Percentiles rank a stretch among this genome's conserved stretches.
phyloP scores from a whole-genome alignment of 352 stramenopile species.

The Phytopythium boreale region DNA sequence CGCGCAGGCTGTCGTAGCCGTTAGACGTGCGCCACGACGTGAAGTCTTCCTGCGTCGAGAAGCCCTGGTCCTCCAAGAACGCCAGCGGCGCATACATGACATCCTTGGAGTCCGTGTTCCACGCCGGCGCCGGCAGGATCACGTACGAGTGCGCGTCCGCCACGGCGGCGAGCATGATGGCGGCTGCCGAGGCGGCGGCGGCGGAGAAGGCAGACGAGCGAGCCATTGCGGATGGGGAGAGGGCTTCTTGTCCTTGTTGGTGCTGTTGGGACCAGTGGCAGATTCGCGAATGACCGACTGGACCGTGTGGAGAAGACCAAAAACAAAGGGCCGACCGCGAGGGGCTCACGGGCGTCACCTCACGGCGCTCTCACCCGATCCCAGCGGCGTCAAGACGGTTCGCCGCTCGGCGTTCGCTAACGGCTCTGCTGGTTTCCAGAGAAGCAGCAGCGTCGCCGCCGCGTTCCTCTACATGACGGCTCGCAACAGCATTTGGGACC shows the following conservation, averaged over 20 bases:
- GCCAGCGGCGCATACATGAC: conserved; percentile 39
- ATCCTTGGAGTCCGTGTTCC: conserved; percentile 26
- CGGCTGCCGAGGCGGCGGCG: background rate
- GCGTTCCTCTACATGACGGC: too few species aligned
- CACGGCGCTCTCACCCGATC: background rate
- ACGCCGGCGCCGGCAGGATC: conserved; percentile 32
- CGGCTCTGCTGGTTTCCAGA: background rate
- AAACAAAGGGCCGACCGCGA: background rate
- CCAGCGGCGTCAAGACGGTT: background rate
- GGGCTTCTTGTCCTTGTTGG: background rate
- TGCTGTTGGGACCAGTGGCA: background rate
- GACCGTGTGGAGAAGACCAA: background rate
- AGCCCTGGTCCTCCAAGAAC: conserved; percentile 47
- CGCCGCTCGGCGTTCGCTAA: background rate
- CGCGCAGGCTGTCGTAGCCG: conserved; percentile 36
- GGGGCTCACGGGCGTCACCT: background rate
- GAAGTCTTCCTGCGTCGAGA: conserved; percentile 37
- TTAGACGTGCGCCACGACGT: conserved; percentile 30
- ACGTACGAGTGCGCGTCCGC: conserved; percentile 32
- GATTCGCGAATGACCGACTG: background rate
- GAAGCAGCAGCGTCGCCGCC: conserved; percentile 1
- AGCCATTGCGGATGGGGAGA: conserved; percentile 6
- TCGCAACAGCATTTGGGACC: too few species aligned
- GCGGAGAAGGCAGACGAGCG: background rate
- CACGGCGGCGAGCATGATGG: conserved; percentile 14